Conservation (phyloP, 169 alveolate genomes). For the Ichthyophthirius multifiliis region DNA sequence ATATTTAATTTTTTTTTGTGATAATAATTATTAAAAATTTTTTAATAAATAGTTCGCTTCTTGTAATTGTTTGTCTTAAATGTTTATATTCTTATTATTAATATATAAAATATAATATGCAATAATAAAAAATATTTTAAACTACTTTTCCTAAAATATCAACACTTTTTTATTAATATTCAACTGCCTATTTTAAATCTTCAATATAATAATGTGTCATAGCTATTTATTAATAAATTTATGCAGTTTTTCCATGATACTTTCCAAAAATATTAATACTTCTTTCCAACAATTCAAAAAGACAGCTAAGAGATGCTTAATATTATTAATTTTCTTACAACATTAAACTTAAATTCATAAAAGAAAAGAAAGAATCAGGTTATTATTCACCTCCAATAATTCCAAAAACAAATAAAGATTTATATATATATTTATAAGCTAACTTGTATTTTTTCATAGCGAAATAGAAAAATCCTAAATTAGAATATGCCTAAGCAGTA, state of each 20-base stretch:
- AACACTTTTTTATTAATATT: conserved; percentile 54
- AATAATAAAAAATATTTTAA: not conserved
- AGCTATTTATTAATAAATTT: conserved; percentile 59
- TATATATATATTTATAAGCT: conserved; percentile 63
- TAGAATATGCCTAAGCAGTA: conserved; percentile 55
- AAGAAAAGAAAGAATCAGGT: conserved; percentile 58
- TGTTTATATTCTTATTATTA: not conserved
- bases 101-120: not conserved
- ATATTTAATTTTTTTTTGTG: conserved; percentile 26
- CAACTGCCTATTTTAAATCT: conserved; percentile 60
- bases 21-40: conserved; percentile 11
- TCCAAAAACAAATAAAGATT: conserved; percentile 46
- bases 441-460: conserved; percentile 41
- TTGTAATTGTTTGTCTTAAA: conserved; percentile 16
- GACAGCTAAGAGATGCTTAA: conserved; percentile 62
- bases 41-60: conserved; percentile 25
- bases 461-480: conserved; percentile 48
- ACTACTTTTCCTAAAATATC: conserved; percentile 36
- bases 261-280: conserved; percentile 56
- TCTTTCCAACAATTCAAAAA: conserved; percentile 53
- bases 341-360: conserved; percentile 54
- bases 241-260: conserved; percentile 50
- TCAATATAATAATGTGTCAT: conserved; percentile 49
- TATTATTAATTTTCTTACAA: conserved; percentile 61
- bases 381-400: conserved; percentile 65